Base-by-base conservation (phyloP, 257 asterid species). In the Buddleja alternifolia region DNA sequence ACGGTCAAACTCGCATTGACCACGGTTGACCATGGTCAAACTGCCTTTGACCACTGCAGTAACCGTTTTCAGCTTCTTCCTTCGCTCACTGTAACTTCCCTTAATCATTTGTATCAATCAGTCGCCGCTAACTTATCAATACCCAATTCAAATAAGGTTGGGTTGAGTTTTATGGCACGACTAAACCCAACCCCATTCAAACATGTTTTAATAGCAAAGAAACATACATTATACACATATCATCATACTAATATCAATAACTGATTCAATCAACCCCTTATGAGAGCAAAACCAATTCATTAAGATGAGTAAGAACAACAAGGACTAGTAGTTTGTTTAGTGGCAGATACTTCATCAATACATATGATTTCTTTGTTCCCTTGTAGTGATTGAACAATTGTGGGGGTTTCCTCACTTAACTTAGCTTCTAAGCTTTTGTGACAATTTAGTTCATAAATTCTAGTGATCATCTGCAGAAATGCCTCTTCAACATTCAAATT, bases 401-500 rank as follows among this genome's bases (percentile, higher is more conserved):
- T 57, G 34, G 4, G 24, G 48, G 17, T 21, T 46, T 63, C 32
- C 51, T 78, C 83, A 67, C 40, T 63, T 7, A 10, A 11, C 83
- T 90, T 88, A 14, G 73, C 63, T 44, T 85, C 87, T 16, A 92
- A 61, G 55, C 78, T 72, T 60, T 85, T 89, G 46, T 89, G 88
- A 37, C 85, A 83, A 5, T 74, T 74, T 73, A 80, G 55, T 42
- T 87, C 83, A 64, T 87, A 89, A 52, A 89, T 92, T 56, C 67
- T 87, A 12, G 70, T 77, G 64, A 92, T 83, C 97, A 92, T 87
- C 12, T 82, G 81, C 4, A 82, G 73, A 52, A 92, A 92, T 25
- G 96, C 97, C 48, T 89, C 94, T 69, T 89, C 97, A 53, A 92
- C 97, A 57, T 92, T 92, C 67, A 87, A 7, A 63, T 87, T 92